These are phyloP conservation scores for Xylaria arbuscula DNA, from an alignment of 2,329 filamentous ascomycete species.

Conservation along the genomic window DNA sequence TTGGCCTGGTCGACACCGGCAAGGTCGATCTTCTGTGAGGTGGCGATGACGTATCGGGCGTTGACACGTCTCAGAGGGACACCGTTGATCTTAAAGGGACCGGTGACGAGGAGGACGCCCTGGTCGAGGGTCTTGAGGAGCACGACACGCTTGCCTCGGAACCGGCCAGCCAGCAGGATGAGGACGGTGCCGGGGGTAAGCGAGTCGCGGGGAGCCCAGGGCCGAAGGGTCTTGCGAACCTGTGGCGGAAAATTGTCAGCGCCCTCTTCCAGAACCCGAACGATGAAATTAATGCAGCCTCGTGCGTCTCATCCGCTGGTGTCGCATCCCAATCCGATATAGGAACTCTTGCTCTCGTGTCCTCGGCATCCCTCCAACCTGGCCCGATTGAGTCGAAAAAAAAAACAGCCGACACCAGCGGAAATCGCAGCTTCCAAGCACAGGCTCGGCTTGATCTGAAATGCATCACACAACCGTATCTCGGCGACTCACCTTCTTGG, in stretches of 20 bases:
- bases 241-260: conserved; percentile 55
- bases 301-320: conserved; percentile 3
- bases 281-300: not conserved
- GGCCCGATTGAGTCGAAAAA: not conserved
- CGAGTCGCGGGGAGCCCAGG: conserved; percentile 86
- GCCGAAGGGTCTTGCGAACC: conserved; percentile 93
- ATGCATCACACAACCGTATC: conserved; percentile 40
- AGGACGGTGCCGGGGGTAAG: conserved; percentile 96
- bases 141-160: conserved; percentile 99
- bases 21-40: conserved; percentile 86
- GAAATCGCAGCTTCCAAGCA: not conserved
- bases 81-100: conserved; percentile 99
- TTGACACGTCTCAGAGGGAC: conserved; percentile 96
- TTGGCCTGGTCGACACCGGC: conserved; percentile 89
- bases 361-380: conserved; percentile 1
- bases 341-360: conserved; percentile 18
- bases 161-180: conserved; percentile 98
- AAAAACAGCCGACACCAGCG: not conserved
- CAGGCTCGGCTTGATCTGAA: conserved; percentile 7
- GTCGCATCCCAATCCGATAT: conserved; percentile 31
- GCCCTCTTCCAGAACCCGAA: conserved; percentile 13
- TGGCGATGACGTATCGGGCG: conserved; percentile 92
- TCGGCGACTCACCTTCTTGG: conserved; percentile 87
- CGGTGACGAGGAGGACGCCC: conserved; percentile 98
- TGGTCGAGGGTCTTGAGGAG: conserved; percentile 98